These are phyloP conservation scores for Coprinellus micaceus DNA, from an alignment of 768 basidiomycete species.

Conservation along the genomic window DNA sequence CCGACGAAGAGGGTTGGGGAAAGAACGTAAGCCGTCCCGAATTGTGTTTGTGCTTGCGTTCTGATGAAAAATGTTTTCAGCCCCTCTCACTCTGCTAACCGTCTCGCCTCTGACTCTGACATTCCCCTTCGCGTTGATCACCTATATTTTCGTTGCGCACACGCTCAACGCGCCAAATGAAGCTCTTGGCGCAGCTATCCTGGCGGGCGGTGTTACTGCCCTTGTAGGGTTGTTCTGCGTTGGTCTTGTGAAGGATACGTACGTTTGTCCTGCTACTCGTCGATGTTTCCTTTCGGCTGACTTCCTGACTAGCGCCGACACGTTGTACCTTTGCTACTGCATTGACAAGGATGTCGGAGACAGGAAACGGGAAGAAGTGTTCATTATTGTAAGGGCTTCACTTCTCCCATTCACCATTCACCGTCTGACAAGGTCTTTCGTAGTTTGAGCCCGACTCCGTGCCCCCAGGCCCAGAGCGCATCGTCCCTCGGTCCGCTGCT, in stretches of 20 bases:
- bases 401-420: too few species aligned
- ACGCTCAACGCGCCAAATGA: slow-evolving; percentile 65
- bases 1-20: slow-evolving; percentile 39
- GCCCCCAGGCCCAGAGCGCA: slow-evolving; percentile 10
- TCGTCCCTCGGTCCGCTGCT: slow-evolving; percentile 13
- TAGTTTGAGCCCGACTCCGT: slow-evolving; percentile 34
- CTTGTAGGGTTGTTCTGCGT: slow-evolving; percentile 82
- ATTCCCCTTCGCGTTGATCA: slow-evolving; percentile 74
- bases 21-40: slow-evolving; percentile 51
- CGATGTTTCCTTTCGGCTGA: background rate
- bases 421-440: too few species aligned
- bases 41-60: background rate
- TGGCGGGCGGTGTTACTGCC: slow-evolving; percentile 77
- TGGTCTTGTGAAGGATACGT: slow-evolving; percentile 71
- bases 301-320: slow-evolving; percentile 33
- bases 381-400: slow-evolving; percentile 36
- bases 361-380: slow-evolving; percentile 39
- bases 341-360: slow-evolving; percentile 45
- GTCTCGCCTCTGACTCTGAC: slow-evolving; percentile 76
- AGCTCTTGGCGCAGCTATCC: slow-evolving; percentile 69
- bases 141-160: slow-evolving; percentile 89
- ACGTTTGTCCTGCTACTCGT: slow-evolving; percentile 17
- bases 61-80: slow-evolving; percentile 25
- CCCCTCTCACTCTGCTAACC: slow-evolving; percentile 69
- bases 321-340: slow-evolving; percentile 46